Evolutionary conservation across 495 filamentous ascomycete species (phyloP).

Genomic region (Penicillium manginii): DNA sequence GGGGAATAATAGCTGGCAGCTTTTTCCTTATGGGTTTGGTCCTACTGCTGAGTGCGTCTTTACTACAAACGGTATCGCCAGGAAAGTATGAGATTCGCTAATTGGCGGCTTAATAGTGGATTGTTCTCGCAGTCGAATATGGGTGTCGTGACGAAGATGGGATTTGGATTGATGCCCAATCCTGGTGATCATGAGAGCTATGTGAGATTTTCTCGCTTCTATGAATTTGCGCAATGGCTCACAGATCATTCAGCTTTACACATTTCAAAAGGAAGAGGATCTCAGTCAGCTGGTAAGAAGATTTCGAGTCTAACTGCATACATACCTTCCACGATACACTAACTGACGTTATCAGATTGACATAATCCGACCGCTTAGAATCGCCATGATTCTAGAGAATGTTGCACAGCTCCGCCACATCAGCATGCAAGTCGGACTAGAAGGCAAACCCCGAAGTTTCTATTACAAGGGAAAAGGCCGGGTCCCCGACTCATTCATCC

Average conservation of each 20-base stretch:
- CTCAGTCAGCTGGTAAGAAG: constrained; percentile 40
- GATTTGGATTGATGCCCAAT: constrained; percentile 59
- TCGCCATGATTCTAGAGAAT: constrained; percentile 54
- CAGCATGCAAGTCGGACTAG: constrained; percentile 49
- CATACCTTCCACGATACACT: neutral
- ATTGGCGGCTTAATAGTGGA: neutral
- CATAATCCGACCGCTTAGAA: constrained; percentile 55
- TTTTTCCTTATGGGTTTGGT: constrained; percentile 16
- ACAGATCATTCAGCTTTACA: constrained; percentile 43
- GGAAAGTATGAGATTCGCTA: neutral
- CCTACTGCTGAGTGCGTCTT: constrained; percentile 13
- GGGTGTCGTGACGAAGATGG: constrained; percentile 65
- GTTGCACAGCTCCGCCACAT: constrained; percentile 54
- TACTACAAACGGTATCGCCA: neutral
- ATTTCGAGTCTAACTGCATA: neutral
- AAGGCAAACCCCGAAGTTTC: constrained; percentile 31
- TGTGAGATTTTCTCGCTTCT: constrained; percentile 1
- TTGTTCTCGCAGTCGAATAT: constrained; percentile 61
- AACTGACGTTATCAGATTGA: constrained; percentile 33
- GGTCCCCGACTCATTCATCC: constrained; percentile 34
- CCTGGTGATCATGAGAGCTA: constrained; percentile 29
- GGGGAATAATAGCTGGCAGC: constrained; percentile 17
- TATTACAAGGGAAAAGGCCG: constrained; percentile 13
- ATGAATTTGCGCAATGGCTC: neutral
- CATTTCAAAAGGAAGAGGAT: constrained; percentile 55